A percentile compares a stretch with the other conserved stretches of the same genome.
Conservation (phyloP, 2,329 filamentous ascomycete species). For the Fusarium longipes region DNA sequence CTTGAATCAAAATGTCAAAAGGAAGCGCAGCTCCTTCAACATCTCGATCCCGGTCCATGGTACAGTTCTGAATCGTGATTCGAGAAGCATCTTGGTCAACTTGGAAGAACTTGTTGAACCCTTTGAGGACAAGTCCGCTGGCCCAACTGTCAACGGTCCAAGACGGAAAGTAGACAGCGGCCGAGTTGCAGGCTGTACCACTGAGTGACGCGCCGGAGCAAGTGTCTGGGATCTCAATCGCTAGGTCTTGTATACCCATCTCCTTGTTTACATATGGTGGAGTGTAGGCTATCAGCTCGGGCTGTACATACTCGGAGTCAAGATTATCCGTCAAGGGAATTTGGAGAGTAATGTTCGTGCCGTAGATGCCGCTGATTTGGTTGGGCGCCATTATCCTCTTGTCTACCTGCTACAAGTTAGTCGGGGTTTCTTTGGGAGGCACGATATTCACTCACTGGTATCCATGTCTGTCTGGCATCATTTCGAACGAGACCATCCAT, state of each 20-base stretch:
- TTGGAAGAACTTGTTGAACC: constrained; percentile 39
- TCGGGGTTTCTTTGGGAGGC: rapidly evolving
- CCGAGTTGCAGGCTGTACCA: constrained; percentile 9
- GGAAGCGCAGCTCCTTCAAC: constrained; percentile 20
- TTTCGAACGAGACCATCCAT: constrained; percentile 31
- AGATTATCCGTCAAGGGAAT: constrained; percentile 40
- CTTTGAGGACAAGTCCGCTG: constrained; percentile 20
- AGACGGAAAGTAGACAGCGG: constrained; percentile 30
- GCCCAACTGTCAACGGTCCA: constrained; percentile 42
- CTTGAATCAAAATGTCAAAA: constrained; percentile 31
- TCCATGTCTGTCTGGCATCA: constrained; percentile 31
- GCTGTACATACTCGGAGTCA: constrained; percentile 16
- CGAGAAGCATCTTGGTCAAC: constrained; percentile 30
- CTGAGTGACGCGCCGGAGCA: constrained; percentile 21
- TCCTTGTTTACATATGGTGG: constrained; percentile 17
- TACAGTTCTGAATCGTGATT: constrained; percentile 27
- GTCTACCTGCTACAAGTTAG: constrained; percentile 1
- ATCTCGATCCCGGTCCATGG: constrained; percentile 32
- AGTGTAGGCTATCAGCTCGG: constrained; percentile 23
- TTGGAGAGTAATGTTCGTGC: constrained; percentile 21
- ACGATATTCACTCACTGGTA: constrained; percentile 6
- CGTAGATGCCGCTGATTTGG: constrained; percentile 21
- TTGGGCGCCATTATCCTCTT: constrained; percentile 31
- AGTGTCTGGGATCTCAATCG: constrained; percentile 10
- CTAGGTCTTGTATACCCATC: constrained; percentile 33